A percentile compares a stretch with the other conserved stretches of the same genome.
Evolutionary conservation across 306 rosid genomes (phyloP).

Genomic region (Lablab purpureus): DNA sequence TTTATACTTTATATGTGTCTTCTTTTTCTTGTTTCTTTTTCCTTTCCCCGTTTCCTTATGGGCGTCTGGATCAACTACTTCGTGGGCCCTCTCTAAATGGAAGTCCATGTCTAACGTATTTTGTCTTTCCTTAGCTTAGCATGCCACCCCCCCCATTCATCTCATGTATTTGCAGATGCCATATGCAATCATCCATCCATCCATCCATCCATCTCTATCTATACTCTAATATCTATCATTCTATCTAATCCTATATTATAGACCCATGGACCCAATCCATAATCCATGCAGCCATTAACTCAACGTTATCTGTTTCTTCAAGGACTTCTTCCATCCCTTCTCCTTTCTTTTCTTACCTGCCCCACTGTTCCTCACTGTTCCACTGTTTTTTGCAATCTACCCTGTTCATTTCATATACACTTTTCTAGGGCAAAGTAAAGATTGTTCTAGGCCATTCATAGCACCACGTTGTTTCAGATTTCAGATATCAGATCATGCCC

Average conservation of each 20-base stretch:
- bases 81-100: slow-evolving; percentile 48
- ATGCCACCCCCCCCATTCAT: slow-evolving; percentile 22
- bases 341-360: slow-evolving; percentile 32
- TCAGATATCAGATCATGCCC: slow-evolving; percentile 42
- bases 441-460: slow-evolving; percentile 32
- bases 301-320: neutral
- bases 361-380: slow-evolving; percentile 43
- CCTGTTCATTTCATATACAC: neutral
- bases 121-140: slow-evolving; percentile 17
- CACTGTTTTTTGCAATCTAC: slow-evolving; percentile 36
- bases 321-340: neutral
- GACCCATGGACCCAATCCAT: slow-evolving; percentile 12
- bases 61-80: slow-evolving; percentile 51
- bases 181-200: neutral
- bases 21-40: neutral
- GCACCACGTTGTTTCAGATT: slow-evolving; percentile 42
- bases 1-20: slow-evolving; percentile 3
- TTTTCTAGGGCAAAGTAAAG: slow-evolving; percentile 25
- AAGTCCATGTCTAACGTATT: slow-evolving; percentile 26
- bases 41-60: slow-evolving; percentile 28
- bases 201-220: neutral
- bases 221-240: slow-evolving; percentile 25
- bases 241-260: neutral
- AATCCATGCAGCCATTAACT: slow-evolving; percentile 46
- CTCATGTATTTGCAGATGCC: neutral